These are phyloP conservation scores for Aristolochia fimbriata DNA, from an alignment of 164 flowering plant genomes.

Conservation along the genomic window DNA sequence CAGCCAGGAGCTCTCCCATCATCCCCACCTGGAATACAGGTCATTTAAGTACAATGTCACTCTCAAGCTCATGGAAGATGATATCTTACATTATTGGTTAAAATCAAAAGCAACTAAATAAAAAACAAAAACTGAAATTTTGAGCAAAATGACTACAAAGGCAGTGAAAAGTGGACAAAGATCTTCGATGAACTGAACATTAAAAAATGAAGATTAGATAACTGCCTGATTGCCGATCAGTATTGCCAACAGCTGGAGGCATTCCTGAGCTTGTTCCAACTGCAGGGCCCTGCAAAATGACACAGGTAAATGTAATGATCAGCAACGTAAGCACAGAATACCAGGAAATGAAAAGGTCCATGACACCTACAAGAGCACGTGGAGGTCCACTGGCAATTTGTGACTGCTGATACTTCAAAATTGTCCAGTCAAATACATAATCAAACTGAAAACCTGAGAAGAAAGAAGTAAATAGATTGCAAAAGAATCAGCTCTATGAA, in stretches of 20 bases:
- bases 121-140: no score
- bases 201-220: neutral
- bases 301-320: conserved; percentile 5
- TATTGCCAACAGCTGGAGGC: conserved; percentile 36
- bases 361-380: conserved; percentile 45
- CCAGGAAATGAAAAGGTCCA: neutral
- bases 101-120: no score
- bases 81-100: no score
- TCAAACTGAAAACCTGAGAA: conserved; percentile 77
- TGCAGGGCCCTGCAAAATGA: conserved; percentile 34
- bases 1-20: conserved; percentile 47
- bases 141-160: no score
- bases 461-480: no score
- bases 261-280: conserved; percentile 68
- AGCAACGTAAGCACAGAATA: neutral
- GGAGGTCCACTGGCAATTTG: conserved; percentile 62
- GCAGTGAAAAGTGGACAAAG: no score
- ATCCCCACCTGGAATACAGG: conserved; percentile 34
- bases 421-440: conserved; percentile 91
- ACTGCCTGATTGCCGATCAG: conserved; percentile 51
- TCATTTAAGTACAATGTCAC: neutral
- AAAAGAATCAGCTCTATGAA: no score
- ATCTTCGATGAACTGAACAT: neutral
- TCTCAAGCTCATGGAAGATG: neutral
- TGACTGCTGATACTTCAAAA: conserved; percentile 83